phyloP scores from a whole-genome alignment of 768 basidiomycete genomes.

The Pseudohyphozyma bogoriensis region DNA sequence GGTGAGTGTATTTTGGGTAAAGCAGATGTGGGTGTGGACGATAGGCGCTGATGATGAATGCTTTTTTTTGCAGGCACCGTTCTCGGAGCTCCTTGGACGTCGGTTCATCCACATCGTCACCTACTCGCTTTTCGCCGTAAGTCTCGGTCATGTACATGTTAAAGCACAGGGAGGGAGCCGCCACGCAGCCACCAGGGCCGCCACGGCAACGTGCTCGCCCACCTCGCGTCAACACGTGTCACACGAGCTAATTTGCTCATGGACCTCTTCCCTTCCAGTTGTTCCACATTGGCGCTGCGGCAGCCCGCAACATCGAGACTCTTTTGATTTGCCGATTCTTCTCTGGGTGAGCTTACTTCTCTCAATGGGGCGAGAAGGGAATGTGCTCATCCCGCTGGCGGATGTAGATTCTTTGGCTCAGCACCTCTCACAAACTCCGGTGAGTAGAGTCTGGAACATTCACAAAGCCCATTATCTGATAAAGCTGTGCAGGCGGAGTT shows the following conservation, averaged over 20 bases:
- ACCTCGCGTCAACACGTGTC: no score
- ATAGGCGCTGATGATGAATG: no score
- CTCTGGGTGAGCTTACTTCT: neutral
- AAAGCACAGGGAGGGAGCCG: no score
- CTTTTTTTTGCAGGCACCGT: no score
- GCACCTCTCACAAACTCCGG: neutral
- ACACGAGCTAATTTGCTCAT: neutral
- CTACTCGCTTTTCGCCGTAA: slow-evolving; percentile 44
- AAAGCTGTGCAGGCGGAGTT: neutral
- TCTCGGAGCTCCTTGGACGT: slow-evolving; percentile 39
- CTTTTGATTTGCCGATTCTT: slow-evolving; percentile 55
- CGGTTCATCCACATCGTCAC: slow-evolving; percentile 41
- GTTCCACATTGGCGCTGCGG: slow-evolving; percentile 47
- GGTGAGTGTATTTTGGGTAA: no score
- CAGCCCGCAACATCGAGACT: slow-evolving; percentile 52
- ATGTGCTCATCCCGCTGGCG: neutral
- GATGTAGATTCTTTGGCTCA: neutral
- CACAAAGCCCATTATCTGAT: neutral
- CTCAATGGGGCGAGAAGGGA: neutral
- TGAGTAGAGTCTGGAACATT: neutral
- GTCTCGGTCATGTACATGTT: neutral
- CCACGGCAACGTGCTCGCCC: no score
- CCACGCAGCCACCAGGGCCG: no score
- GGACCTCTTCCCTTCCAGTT: neutral
- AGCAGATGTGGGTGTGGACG: no score